phyloP scores from a whole-genome alignment of 2,329 filamentous ascomycete species.

The Metarhizium rileyi region DNA sequence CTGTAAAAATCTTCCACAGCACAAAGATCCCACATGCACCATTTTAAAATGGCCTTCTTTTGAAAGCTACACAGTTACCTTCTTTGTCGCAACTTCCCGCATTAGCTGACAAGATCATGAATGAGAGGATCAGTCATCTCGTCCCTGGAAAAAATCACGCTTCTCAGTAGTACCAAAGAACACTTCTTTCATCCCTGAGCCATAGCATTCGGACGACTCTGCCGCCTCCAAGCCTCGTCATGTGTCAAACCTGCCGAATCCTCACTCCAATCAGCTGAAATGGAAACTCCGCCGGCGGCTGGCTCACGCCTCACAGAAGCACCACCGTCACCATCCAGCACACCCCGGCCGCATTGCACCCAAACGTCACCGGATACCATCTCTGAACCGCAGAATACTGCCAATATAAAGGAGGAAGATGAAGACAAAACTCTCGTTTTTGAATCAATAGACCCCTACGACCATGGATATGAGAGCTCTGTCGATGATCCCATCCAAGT shows the following conservation, averaged over 20 bases:
- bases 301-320: neutral
- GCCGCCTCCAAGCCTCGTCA: neutral
- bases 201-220: neutral
- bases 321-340: neutral
- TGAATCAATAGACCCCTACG: neutral
- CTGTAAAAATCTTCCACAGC: no score
- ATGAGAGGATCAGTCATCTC: neutral
- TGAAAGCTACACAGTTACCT: neutral
- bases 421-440: neutral
- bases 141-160: neutral
- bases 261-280: neutral
- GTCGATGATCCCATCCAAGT: neutral
- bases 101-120: neutral
- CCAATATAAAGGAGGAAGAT: conserved; percentile 5
- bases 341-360: neutral
- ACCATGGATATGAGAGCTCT: conserved; percentile 7
- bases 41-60: no score
- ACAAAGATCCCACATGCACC: no score
- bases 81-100: neutral
- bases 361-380: neutral
- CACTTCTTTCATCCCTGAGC: neutral
- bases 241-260: neutral
- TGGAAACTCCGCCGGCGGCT: neutral
- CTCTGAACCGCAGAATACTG: neutral
- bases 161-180: neutral